These are phyloP conservation scores for Plasmodium sp. DNA, from an alignment of 169 alveolate genomes.

Conservation along the genomic window DNA sequence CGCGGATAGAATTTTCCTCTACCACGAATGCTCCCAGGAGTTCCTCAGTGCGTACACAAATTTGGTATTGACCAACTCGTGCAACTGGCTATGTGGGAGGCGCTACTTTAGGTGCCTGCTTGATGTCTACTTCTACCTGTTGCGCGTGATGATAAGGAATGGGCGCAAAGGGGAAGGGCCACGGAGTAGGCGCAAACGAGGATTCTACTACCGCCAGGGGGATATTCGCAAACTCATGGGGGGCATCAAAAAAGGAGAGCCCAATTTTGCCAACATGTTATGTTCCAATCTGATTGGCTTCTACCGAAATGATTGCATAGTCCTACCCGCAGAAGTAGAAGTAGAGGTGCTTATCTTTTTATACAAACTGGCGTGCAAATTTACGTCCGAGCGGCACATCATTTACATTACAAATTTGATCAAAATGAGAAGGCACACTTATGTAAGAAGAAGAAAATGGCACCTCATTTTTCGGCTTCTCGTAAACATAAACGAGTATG, in stretches of 20 bases:
- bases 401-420: not conserved
- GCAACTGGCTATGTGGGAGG: slow-evolving; percentile 8
- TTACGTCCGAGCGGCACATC: slow-evolving; percentile 30
- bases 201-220: not conserved
- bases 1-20: slow-evolving; percentile 11
- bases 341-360: slow-evolving; percentile 48
- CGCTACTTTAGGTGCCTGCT: slow-evolving; percentile 11
- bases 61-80: slow-evolving; percentile 15
- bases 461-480: slow-evolving; percentile 28
- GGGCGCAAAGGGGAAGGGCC: not conserved
- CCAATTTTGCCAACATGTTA: not conserved
- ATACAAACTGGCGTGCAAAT: slow-evolving; percentile 30
- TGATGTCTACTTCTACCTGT: slow-evolving; percentile 47
- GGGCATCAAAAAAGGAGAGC: not conserved
- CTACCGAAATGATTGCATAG: not conserved
- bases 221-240: not conserved
- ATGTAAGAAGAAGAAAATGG: slow-evolving; percentile 22
- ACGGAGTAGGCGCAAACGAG: not conserved
- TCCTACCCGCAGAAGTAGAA: slow-evolving; percentile 34
- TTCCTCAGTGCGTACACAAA: slow-evolving; percentile 16
- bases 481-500: slow-evolving; percentile 51
- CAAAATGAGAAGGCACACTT: not conserved
- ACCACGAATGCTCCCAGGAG: slow-evolving; percentile 29
- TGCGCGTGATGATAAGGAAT: slow-evolving; percentile 14
- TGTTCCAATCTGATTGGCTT: slow-evolving; percentile 3